Conservation (phyloP, 805 yeast genomes). For the Millerozyma miso region DNA sequence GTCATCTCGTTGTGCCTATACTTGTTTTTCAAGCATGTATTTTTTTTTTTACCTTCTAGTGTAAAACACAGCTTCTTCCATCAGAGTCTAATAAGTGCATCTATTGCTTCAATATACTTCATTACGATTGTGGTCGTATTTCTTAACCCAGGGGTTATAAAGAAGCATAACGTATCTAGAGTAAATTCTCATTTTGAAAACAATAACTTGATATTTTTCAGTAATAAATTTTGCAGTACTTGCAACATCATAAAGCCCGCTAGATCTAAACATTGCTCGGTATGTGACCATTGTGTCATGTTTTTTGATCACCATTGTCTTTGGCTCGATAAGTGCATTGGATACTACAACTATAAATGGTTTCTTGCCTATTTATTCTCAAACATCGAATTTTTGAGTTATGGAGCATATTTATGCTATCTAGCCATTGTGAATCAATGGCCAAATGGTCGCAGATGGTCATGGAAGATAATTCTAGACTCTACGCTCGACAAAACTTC, state of each 20-base stretch:
- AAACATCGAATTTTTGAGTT: constrained; percentile 39
- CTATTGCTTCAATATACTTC: constrained; percentile 28
- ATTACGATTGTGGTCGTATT: constrained; percentile 37
- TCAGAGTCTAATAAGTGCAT: constrained; percentile 21
- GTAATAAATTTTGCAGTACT: constrained; percentile 43
- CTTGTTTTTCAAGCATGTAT: constrained; percentile 28
- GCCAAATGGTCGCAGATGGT: constrained; percentile 8
- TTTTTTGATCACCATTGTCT: constrained; percentile 59
- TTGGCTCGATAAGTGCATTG: constrained; percentile 73
- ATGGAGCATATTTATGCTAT: constrained; percentile 39
- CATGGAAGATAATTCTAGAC: constrained; percentile 18
- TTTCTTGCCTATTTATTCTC: constrained; percentile 53
- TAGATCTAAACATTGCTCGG: constrained; percentile 58
- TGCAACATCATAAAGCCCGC: constrained; percentile 51
- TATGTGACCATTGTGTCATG: constrained; percentile 52
- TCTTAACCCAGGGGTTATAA: constrained; percentile 41
- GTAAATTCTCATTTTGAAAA: constrained; percentile 21
- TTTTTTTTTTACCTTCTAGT: constrained; percentile 10
- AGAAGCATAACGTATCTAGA: constrained; percentile 8
- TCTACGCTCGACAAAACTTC: constrained; percentile 36
- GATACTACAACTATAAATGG: constrained; percentile 58
- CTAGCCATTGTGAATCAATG: constrained; percentile 12
- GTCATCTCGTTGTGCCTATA: constrained; percentile 31
- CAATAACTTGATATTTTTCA: constrained; percentile 54
- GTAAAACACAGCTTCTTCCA: constrained; percentile 8